These are phyloP conservation scores for Volvariella volvacea DNA, from an alignment of 1,284 basidiomycete species.

Conservation along the genomic window DNA sequence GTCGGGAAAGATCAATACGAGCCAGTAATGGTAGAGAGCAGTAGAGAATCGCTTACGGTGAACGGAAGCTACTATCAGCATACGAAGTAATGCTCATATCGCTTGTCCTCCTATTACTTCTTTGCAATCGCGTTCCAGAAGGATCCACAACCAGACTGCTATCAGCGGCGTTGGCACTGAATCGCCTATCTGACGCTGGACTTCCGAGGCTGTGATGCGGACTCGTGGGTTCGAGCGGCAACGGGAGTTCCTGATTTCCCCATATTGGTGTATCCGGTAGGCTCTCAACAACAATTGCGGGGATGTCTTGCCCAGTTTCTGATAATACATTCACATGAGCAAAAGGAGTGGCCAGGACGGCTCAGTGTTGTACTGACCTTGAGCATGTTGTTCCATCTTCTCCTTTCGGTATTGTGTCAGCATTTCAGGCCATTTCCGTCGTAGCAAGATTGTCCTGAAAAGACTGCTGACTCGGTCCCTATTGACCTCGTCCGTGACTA, in stretches of 20 bases:
- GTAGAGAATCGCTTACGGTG: conserved; percentile 32
- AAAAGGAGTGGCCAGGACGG: no score
- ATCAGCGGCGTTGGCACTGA: conserved; percentile 35
- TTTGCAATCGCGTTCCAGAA: conserved; percentile 40
- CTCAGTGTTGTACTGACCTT: conserved; percentile 26
- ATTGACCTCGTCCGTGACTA: conserved; percentile 79
- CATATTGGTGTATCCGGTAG: conserved; percentile 45
- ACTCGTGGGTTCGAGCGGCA: conserved; percentile 22
- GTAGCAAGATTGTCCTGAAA: conserved; percentile 68
- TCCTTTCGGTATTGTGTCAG: conserved; percentile 31
- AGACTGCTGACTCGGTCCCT: conserved; percentile 79
- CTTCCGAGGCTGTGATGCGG: conserved; percentile 31
- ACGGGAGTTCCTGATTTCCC: conserved; percentile 49
- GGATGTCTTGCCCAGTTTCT: conserved; percentile 39
- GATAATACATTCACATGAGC: no score
- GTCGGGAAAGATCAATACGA: conserved; percentile 7
- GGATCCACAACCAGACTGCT: conserved; percentile 40
- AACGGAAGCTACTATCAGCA: conserved; percentile 41
- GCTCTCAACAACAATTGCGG: conserved; percentile 59
- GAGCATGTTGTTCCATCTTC: conserved; percentile 19
- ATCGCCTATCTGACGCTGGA: conserved; percentile 31
- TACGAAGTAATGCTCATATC: conserved; percentile 53
- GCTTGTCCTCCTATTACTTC: conserved; percentile 46
- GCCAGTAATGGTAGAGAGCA: no score
- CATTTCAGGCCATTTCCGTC: conserved; percentile 40